phyloP scores from a whole-genome alignment of 1,139 yeast genomes.

The Hyphopichia fennica region DNA sequence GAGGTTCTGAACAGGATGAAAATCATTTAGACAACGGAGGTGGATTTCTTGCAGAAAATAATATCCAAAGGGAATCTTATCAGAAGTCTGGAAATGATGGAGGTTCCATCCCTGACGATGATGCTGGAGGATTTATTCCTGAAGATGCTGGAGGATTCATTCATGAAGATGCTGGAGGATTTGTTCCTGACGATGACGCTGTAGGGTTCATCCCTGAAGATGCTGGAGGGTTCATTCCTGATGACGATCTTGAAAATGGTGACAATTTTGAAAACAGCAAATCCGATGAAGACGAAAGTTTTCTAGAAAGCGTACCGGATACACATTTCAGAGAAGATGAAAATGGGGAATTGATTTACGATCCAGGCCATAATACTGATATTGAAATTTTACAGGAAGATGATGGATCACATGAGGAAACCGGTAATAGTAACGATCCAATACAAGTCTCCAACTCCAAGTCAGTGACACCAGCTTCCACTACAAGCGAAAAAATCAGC shows the following conservation, averaged over 20 bases:
- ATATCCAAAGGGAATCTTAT: too few species aligned
- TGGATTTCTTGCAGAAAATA: slow-evolving; percentile 11
- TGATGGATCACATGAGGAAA: too few species aligned
- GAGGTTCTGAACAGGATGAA: slow-evolving; percentile 5
- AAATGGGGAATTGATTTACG: slow-evolving; percentile 22
- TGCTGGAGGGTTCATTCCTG: neutral
- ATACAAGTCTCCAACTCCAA: too few species aligned
- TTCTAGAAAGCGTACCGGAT: slow-evolving; percentile 10
- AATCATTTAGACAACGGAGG: slow-evolving; percentile 8
- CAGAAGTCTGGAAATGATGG: slow-evolving; percentile 8
- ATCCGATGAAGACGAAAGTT: neutral
- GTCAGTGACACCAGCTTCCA: too few species aligned
- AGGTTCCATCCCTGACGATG: slow-evolving; percentile 6
- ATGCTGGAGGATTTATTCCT: slow-evolving; percentile 5
- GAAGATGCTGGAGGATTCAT: too few species aligned
- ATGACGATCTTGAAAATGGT: slow-evolving; percentile 5
- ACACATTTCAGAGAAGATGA: slow-evolving; percentile 14
- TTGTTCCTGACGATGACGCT: too few species aligned
- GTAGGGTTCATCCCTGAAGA: neutral
- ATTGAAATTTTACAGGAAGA: neutral
- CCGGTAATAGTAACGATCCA: too few species aligned
- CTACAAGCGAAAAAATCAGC: too few species aligned
- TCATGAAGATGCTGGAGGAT: too few species aligned
- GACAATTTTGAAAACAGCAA: slow-evolving; percentile 1
- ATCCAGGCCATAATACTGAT: too few species aligned